phyloP scores from a whole-genome alignment of 768 basidiomycete species.

The Mycena polygramma region DNA sequence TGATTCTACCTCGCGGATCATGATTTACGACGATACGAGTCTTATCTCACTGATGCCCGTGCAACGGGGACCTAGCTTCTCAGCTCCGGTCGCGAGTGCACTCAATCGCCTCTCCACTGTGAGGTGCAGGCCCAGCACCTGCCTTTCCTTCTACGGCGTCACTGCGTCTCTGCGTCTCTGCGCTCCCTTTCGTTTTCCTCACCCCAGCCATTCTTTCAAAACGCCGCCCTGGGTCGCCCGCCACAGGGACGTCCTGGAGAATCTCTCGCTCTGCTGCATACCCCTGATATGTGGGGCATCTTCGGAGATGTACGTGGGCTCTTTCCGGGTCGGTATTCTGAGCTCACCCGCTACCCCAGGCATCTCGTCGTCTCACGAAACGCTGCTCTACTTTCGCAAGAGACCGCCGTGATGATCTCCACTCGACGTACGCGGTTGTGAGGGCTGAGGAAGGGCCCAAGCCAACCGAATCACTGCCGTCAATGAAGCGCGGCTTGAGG shows the following conservation, averaged over 20 bases:
- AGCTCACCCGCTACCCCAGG: background rate
- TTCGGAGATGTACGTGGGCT: background rate
- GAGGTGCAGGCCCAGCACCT: constrained; percentile 1
- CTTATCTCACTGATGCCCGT: background rate
- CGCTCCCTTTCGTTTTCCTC: constrained; percentile 6
- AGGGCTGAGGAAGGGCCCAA: background rate
- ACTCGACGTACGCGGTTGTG: background rate
- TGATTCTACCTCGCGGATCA: background rate
- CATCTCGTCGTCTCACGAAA: background rate
- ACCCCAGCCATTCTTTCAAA: constrained; percentile 1
- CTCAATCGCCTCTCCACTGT: background rate
- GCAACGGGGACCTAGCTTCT: background rate
- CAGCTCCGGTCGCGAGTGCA: background rate
- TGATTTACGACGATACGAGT: background rate
- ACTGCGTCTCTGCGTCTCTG: too few relatives aligned
- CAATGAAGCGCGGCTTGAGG: background rate
- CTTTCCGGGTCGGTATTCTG: background rate
- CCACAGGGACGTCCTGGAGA: background rate
- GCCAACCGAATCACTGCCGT: background rate
- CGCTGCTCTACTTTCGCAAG: too few relatives aligned
- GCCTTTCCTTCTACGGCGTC: background rate
- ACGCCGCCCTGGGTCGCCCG: background rate
- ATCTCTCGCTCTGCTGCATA: background rate
- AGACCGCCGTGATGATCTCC: background rate
- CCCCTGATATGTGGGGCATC: too few relatives aligned